These are phyloP conservation scores for Coemansia sp. DNA, from an alignment of 192 early-diverging fungal genomes.

Conservation along the genomic window DNA sequence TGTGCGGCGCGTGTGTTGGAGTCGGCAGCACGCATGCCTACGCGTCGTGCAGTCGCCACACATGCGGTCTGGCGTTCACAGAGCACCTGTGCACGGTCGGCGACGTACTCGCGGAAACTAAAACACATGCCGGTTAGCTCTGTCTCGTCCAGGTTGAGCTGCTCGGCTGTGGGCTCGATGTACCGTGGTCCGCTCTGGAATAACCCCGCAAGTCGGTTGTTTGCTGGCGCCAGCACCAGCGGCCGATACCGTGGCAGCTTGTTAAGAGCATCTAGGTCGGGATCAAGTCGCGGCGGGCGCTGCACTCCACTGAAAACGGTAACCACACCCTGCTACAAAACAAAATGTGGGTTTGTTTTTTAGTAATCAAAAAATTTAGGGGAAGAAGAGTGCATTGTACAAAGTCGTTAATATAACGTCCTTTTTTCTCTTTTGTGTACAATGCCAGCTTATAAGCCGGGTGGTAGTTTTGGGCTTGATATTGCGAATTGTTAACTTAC, in stretches of 20 bases:
- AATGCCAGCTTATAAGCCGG: no score
- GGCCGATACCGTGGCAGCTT: conserved; percentile 42
- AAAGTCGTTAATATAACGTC: background rate
- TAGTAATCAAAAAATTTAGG: no score
- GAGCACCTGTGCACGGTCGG: conserved; percentile 33
- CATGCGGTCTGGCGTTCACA: conserved; percentile 43
- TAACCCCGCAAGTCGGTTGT: conserved; percentile 46
- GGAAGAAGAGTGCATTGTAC: background rate
- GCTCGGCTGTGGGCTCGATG: conserved; percentile 55
- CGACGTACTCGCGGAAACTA: conserved; percentile 49
- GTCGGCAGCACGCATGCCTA: conserved; percentile 29
- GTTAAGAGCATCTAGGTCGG: conserved; percentile 51
- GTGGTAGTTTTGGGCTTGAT: no score
- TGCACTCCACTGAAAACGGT: conserved; percentile 48
- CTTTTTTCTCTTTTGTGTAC: background rate
- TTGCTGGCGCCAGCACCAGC: conserved; percentile 45
- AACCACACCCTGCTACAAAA: conserved; percentile 49
- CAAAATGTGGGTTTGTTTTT: background rate
- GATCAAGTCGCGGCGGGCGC: conserved; percentile 44
- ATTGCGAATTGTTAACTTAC: conserved; percentile 14
- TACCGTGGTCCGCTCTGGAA: conserved; percentile 47
- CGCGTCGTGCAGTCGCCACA: conserved; percentile 32
- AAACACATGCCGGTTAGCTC: conserved; percentile 51
- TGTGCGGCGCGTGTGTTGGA: conserved; percentile 22
- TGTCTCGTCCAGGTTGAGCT: conserved; percentile 50